These are phyloP conservation scores for Aspergillus quadrilineatus DNA, from an alignment of 2,329 filamentous ascomycete species.

Conservation along the genomic window DNA sequence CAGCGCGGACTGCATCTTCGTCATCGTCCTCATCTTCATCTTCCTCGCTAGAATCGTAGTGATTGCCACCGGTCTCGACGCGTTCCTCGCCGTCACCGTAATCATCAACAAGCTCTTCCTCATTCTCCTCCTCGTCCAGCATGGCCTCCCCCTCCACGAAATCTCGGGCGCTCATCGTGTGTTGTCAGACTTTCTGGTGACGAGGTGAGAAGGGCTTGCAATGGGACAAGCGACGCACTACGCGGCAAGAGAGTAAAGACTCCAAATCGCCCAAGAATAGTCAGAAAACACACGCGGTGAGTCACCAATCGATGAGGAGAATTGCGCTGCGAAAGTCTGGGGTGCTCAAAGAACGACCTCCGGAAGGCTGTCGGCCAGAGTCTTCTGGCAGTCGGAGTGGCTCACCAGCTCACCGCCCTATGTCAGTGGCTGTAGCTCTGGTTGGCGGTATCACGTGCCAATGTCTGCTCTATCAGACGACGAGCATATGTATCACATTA, in stretches of 20 bases:
- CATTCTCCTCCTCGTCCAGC: conserved; percentile 80
- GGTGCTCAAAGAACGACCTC: conserved; percentile 8
- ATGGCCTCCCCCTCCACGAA: conserved; percentile 84
- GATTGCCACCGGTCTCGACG: conserved; percentile 37
- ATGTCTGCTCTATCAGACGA: neutral
- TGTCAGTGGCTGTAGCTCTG: neutral
- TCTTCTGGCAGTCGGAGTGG: conserved; percentile 11
- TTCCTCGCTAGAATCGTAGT: conserved; percentile 82
- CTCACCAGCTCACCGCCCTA: conserved; percentile 8
- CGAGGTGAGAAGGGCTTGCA: neutral
- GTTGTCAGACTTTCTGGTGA: conserved; percentile 5
- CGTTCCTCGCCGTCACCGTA: conserved; percentile 58
- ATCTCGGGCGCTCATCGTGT: conserved; percentile 61
- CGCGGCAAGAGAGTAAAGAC: neutral
- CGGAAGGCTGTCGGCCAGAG: conserved; percentile 7
- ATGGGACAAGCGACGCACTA: neutral
- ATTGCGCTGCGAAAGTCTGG: conserved; percentile 1
- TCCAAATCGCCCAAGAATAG: neutral
- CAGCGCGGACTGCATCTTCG: conserved; percentile 75
- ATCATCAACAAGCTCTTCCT: conserved; percentile 78
- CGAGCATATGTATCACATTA: no score
- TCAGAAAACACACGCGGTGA: neutral
- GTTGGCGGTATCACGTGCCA: conserved; percentile 4
- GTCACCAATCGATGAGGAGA: neutral
- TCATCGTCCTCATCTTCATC: conserved; percentile 92